phyloP scores from a whole-genome alignment of 345 rosid species.

The Lumnitzera littorea region DNA sequence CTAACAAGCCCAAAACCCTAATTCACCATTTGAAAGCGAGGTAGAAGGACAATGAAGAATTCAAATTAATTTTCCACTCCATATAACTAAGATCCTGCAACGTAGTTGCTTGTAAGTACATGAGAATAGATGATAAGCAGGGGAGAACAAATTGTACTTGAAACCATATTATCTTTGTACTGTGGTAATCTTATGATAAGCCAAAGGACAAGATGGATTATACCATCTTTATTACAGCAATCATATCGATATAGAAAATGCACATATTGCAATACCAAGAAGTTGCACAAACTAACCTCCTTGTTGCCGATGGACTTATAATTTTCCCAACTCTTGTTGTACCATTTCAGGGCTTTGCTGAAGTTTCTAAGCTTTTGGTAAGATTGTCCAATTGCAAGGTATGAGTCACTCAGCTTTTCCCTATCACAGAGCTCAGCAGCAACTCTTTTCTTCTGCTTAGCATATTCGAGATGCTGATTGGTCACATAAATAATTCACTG shows the following conservation, averaged over 20 bases:
- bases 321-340: conserved; percentile 54
- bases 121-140: background rate
- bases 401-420: conserved; percentile 77
- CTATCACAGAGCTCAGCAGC: conserved; percentile 69
- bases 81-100: too few species aligned
- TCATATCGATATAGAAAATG: too few species aligned
- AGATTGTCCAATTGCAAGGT: conserved; percentile 74
- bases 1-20: too few species aligned
- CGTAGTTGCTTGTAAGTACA: background rate
- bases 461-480: conserved; percentile 62
- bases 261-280: conserved; percentile 4
- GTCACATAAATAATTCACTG: too few species aligned
- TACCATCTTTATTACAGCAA: too few species aligned
- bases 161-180: background rate
- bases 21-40: too few species aligned
- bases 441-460: conserved; percentile 71
- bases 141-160: background rate
- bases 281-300: conserved; percentile 52
- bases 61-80: too few species aligned
- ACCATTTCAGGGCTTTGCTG: conserved; percentile 73
- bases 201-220: too few species aligned
- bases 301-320: conserved; percentile 60
- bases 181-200: too few species aligned
- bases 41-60: too few species aligned
- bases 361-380: conserved; percentile 77